Percentiles rank a stretch among this genome's conserved stretches.
Conservation (phyloP, 2,329 filamentous ascomycete species). For the Xenosphaeropsis pyriputrescens region DNA sequence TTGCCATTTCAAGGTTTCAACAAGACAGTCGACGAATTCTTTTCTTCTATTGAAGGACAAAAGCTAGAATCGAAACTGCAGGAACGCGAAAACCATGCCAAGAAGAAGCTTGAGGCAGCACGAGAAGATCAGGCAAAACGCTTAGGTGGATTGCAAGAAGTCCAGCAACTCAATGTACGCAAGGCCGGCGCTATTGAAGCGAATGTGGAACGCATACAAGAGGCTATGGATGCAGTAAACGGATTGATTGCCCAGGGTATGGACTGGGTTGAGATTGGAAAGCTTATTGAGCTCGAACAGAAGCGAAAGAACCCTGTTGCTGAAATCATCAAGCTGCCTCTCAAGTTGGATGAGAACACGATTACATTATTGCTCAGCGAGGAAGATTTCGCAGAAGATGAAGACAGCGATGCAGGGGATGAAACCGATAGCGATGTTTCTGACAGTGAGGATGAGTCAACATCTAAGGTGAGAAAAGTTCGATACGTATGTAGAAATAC, state of each 20-base stretch:
- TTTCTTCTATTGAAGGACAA: slow-evolving; percentile 89
- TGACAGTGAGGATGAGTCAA: slow-evolving; percentile 39
- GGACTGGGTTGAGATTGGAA: slow-evolving; percentile 91
- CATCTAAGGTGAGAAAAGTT: slow-evolving; percentile 9
- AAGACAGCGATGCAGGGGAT: slow-evolving; percentile 31
- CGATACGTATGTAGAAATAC: too few relatives aligned
- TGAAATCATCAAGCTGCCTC: slow-evolving; percentile 67
- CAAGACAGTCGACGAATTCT: slow-evolving; percentile 89
- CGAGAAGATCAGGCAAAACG: slow-evolving; percentile 71
- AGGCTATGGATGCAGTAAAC: slow-evolving; percentile 85
- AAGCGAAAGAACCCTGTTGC: slow-evolving; percentile 71
- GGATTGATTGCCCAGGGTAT: slow-evolving; percentile 85
- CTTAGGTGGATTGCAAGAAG: slow-evolving; percentile 68
- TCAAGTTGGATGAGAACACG: slow-evolving; percentile 82
- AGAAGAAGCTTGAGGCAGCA: slow-evolving; percentile 74
- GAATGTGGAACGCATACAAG: slow-evolving; percentile 81
- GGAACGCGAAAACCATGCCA: slow-evolving; percentile 70
- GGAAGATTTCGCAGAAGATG: slow-evolving; percentile 41
- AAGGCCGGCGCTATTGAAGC: slow-evolving; percentile 86
- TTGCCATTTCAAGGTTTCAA: slow-evolving; percentile 78
- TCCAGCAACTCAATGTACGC: slow-evolving; percentile 68
- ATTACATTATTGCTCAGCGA: slow-evolving; percentile 65
- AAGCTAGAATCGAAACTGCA: slow-evolving; percentile 72
- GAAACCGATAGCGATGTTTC: slow-evolving; percentile 52
- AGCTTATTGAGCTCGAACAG: slow-evolving; percentile 79